Percentiles rank a stretch among this genome's conserved stretches.
phyloP scores from a whole-genome alignment of 2,329 filamentous ascomycete genomes.

The Sarocladium kiliense region DNA sequence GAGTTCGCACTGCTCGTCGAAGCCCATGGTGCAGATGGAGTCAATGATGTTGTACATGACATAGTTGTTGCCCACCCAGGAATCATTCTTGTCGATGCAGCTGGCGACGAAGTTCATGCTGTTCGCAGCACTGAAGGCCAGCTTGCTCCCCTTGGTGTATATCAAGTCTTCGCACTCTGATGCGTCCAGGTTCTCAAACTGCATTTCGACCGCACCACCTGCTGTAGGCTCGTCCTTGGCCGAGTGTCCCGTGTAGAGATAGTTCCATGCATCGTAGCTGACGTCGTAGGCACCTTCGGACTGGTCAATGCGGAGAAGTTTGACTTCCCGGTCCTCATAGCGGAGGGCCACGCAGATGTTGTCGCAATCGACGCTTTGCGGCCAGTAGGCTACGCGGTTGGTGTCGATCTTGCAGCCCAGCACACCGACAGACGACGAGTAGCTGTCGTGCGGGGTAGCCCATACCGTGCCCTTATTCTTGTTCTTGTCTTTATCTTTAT shows the following conservation, averaged over 20 bases:
- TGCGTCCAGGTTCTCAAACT: conserved; percentile 37
- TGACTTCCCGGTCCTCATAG: conserved; percentile 43
- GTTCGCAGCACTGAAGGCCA: conserved; percentile 43
- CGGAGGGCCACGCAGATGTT: conserved; percentile 50
- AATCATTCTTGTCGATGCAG: conserved; percentile 34
- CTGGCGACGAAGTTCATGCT: conserved; percentile 47
- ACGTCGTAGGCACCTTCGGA: conserved; percentile 54
- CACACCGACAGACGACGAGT: conserved; percentile 53
- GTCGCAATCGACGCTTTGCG: conserved; percentile 46
- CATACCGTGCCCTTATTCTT: conserved; percentile 19
- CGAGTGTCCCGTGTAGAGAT: conserved; percentile 43
- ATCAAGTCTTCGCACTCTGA: conserved; percentile 44
- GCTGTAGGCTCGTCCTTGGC: conserved; percentile 39
- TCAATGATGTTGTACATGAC: conserved; percentile 48
- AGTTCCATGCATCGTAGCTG: conserved; percentile 59
- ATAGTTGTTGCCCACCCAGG: conserved; percentile 45
- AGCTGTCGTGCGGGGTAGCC: conserved; percentile 51
- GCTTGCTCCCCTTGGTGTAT: conserved; percentile 30
- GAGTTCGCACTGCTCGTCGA: conserved; percentile 40
- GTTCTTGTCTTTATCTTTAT: neutral
- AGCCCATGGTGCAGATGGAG: conserved; percentile 38
- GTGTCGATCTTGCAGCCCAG: conserved; percentile 58
- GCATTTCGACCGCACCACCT: conserved; percentile 45
- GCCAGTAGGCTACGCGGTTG: conserved; percentile 58
- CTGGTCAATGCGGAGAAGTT: conserved; percentile 55